phyloP scores from a whole-genome alignment of 1,284 basidiomycete genomes.

The Puccinia coronata region DNA sequence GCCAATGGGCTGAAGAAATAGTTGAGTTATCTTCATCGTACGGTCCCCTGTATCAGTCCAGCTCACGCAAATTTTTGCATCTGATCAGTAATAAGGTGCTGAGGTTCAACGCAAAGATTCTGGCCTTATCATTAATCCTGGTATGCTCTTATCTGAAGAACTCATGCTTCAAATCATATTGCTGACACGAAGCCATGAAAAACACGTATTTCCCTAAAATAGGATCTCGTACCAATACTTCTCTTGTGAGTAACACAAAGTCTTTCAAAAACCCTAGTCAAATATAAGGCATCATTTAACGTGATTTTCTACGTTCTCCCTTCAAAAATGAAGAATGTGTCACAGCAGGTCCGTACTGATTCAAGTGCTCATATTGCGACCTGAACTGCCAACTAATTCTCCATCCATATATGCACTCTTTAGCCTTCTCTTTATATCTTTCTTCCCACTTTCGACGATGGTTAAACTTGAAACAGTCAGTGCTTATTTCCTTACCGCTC shows the following conservation, averaged over 20 bases:
- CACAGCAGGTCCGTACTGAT: background rate
- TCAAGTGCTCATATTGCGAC: background rate
- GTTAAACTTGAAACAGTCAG: constrained; percentile 23
- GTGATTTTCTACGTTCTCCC: background rate
- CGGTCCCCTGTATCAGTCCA: no score
- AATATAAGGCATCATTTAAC: no score
- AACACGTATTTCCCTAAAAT: background rate
- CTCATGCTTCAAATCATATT: background rate
- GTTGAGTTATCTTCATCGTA: background rate
- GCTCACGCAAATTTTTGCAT: background rate
- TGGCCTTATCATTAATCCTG: background rate
- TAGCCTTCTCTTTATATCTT: constrained; percentile 21
- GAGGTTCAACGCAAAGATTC: constrained; percentile 21
- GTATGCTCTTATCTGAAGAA: background rate
- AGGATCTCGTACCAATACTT: constrained; percentile 9
- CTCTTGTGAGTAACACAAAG: background rate
- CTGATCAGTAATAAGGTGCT: constrained; percentile 4
- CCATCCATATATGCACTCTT: background rate
- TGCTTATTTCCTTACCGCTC: background rate
- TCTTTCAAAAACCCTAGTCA: no score
- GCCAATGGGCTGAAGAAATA: constrained; percentile 17
- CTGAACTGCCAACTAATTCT: background rate
- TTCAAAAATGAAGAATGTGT: background rate
- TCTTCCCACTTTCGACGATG: constrained; percentile 19
- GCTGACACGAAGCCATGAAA: background rate